A percentile compares a stretch with the other conserved stretches of the same genome.
Conservation (phyloP, 306 rosid species). For the Acacia confusa region DNA sequence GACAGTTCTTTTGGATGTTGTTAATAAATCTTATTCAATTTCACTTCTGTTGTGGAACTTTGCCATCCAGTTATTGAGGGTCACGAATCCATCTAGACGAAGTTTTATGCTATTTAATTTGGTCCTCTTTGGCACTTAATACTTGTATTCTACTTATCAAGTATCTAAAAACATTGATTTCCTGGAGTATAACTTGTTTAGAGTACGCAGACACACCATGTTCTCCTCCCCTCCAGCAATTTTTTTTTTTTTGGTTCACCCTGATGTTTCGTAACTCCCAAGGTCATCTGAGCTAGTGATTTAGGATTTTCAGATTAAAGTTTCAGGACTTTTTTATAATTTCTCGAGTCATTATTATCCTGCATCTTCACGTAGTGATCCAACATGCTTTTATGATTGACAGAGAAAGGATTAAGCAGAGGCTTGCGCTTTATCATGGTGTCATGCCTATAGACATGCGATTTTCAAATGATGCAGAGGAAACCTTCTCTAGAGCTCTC, state of each 20-base stretch:
- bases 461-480: constrained; percentile 84
- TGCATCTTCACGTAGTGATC: constrained; percentile 8
- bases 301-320: constrained; percentile 10
- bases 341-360: background rate
- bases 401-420: constrained; percentile 84
- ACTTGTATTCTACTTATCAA: background rate
- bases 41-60: background rate
- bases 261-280: background rate
- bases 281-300: background rate
- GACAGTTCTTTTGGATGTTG: background rate
- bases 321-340: constrained; percentile 3
- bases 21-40: constrained; percentile 11
- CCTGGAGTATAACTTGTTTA: background rate
- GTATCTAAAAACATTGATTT: background rate
- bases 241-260: too few relatives aligned
- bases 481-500: constrained; percentile 85
- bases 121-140: background rate
- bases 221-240: background rate
- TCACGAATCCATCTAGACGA: constrained; percentile 1
- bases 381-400: constrained; percentile 29
- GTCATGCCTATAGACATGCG: constrained; percentile 82
- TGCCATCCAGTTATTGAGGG: background rate
- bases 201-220: background rate
- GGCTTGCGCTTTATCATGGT: constrained; percentile 77
- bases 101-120: background rate